Evolutionary conservation across 768 basidiomycete species (phyloP), one percentile per base, ranked within the genome.

Genomic region (Boletus tylopilopsis): DNA sequence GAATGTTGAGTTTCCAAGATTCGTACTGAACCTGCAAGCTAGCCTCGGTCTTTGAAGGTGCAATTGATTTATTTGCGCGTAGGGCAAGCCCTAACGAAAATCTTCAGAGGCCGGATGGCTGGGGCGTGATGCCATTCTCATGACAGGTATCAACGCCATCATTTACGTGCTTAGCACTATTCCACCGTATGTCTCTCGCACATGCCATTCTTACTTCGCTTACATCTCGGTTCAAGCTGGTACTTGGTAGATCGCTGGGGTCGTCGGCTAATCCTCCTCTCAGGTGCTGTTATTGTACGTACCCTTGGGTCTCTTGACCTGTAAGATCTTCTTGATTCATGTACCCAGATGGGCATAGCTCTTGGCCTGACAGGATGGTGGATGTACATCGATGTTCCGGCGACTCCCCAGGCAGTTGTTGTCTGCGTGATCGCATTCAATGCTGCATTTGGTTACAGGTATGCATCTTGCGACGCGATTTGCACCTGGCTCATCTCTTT

Each of bases 41-140:
- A 92, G 87, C 90, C 21, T 79, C 89, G 33, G 93, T 97, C 7
- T 97, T 97, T 59, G 92, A 96, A 78, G 85, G 91, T 90, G 61
- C 42, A 70, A 60, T 34, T 38, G 13, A 16, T 38, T 13, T 5
- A 38, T 5, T 23, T 49, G 35, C 13, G 6, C 32, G 6, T 3
- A 7, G 16, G 2, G 16, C 21, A 24, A 37, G 22, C 25, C 27
- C 30, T 10, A 25, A 32, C 44, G 49, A 62, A 41, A 49, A 33
- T 51, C 27, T 35, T 27, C 64, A 94, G 91, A 86, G 76, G 94
- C 94, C 45, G 94, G 94, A 49, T 97, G 94, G 93, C 77, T 94
- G 45, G 94, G 94, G 13, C 79, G 94, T 34, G 83, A 94, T 61
- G 94, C 94, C 12, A 81, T 97, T 53, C 75, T 97, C 22, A 97